These are phyloP conservation scores for Erucastrum elatum DNA, from an alignment of 345 rosid species.

Conservation along the genomic window DNA sequence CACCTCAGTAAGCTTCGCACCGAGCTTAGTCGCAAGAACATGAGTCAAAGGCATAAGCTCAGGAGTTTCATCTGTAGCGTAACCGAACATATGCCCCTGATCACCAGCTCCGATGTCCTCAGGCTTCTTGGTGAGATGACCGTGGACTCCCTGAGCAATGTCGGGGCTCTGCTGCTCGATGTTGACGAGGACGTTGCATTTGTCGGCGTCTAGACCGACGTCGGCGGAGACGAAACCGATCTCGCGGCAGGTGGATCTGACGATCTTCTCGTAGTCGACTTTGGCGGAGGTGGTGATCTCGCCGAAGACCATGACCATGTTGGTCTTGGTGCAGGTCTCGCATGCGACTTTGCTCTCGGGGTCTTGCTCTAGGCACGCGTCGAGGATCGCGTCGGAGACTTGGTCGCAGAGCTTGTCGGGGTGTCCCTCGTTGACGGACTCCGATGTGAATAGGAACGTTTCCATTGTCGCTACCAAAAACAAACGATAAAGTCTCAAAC, in stretches of 20 bases:
- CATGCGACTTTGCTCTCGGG: constrained; percentile 87
- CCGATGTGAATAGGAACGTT: constrained; percentile 81
- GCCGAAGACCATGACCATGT: constrained; percentile 85
- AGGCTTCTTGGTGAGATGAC: constrained; percentile 73
- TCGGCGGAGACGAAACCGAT: constrained; percentile 69
- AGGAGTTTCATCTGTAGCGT: constrained; percentile 75
- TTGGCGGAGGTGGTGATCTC: constrained; percentile 77
- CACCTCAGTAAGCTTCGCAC: constrained; percentile 81
- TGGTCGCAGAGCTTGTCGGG: constrained; percentile 87
- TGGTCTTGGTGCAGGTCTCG: constrained; percentile 82
- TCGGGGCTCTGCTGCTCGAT: constrained; percentile 84
- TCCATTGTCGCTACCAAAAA: constrained; percentile 47
- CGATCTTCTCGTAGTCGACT: constrained; percentile 72
- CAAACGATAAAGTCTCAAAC: not conserved
- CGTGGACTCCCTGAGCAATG: constrained; percentile 83
- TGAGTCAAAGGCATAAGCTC: constrained; percentile 81
- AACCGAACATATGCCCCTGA: constrained; percentile 83
- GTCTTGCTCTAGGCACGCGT: constrained; percentile 81
- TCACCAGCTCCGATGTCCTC: constrained; percentile 90
- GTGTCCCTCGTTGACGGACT: constrained; percentile 85
- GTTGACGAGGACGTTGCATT: constrained; percentile 72
- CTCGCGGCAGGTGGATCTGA: constrained; percentile 71
- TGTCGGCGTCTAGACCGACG: constrained; percentile 81
- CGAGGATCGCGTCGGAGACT: constrained; percentile 81
- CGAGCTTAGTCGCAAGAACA: constrained; percentile 78